Base-by-base conservation (phyloP, 2,329 filamentous ascomycete species). In the Neofusicoccum sp. region DNA sequence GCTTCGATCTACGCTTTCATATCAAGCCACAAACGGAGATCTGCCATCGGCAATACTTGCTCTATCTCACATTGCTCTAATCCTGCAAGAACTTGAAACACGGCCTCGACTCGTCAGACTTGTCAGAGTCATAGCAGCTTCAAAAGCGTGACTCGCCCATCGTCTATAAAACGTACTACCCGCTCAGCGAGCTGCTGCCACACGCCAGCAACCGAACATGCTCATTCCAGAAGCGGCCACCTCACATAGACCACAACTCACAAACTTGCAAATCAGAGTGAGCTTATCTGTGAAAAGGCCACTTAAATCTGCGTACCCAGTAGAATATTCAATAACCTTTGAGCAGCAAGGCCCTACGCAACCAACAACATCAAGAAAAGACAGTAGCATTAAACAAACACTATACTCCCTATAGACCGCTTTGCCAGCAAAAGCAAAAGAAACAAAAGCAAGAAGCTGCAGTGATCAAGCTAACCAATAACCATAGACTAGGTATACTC, bases 401-500 rank as follows among this genome's bases (percentile, higher is more conserved):
- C 51, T 56, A 56, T 56, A 56, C 28, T 31, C 26, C 51, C 38
- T 43, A 43, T 26, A 7, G 24, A 56, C 26, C 11, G 24, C 36
- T 11, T 47, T 12, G 24, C 28, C 3, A 11, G 36, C 6, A 44
- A 28, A 41, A 34, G 30, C n/a, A 33, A 33, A 57, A 36, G 20
- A 20, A 24, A 28, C 20, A 20, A 31, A 30, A 11, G 11, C 24
- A 44, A 45, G 7, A 48, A 58, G 24, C 24, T 4, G 24, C 6
- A 41, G 24, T 36, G n/a, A 34, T 4, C n/a, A 47, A 26, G 3
- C 12, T n/a, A 31, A 40, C 3, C 12, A 5, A 28, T 8, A 33
- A 44, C 7, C 14, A 20, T 36, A 43, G 34, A n/a, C 41, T 58
- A 58, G 43, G 54, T 58, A 47, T 58, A 47, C 43, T 54, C 31